Evolutionary conservation across 2,329 filamentous ascomycete genomes (phyloP).

Genomic region (Alternaria viburni): DNA sequence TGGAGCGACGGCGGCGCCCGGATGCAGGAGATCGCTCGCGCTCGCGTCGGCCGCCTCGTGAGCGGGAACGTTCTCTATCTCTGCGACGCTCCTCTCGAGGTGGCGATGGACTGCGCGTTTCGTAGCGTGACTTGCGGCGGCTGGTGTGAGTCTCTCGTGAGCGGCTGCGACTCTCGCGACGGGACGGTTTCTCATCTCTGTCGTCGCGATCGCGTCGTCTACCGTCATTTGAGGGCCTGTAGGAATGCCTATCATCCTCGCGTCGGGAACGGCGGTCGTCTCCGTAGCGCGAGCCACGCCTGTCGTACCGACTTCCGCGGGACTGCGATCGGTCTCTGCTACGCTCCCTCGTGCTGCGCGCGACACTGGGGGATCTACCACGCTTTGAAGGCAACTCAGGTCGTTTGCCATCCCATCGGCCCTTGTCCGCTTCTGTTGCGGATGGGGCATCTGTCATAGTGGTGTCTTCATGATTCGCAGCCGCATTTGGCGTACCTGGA

Average conservation of each 20-base stretch:
- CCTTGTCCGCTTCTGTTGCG: slow-evolving; percentile 20
- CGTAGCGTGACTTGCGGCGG: slow-evolving; percentile 37
- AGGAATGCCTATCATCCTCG: slow-evolving; percentile 36
- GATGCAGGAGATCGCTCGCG: slow-evolving; percentile 26
- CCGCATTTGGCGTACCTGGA: slow-evolving; percentile 21
- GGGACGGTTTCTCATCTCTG: slow-evolving; percentile 22
- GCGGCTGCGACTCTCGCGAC: slow-evolving; percentile 38
- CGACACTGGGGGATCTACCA: slow-evolving; percentile 37
- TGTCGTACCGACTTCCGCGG: slow-evolving; percentile 40
- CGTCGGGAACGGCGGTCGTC: slow-evolving; percentile 33
- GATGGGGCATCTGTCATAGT: slow-evolving; percentile 37
- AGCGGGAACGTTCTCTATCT: slow-evolving; percentile 33
- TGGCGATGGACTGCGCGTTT: slow-evolving; percentile 36
- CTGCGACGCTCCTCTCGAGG: slow-evolving; percentile 28
- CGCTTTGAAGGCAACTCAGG: slow-evolving; percentile 33
- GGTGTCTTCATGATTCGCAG: slow-evolving; percentile 29
- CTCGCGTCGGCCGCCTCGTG: slow-evolving; percentile 22
- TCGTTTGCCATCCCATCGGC: slow-evolving; percentile 34
- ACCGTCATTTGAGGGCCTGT: slow-evolving; percentile 33
- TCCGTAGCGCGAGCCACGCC: slow-evolving; percentile 30
- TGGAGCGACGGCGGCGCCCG: slow-evolving; percentile 27
- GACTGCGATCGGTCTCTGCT: slow-evolving; percentile 41
- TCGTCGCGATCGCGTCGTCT: slow-evolving; percentile 30
- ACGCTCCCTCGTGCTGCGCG: slow-evolving; percentile 34
- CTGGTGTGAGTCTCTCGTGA: slow-evolving; percentile 39